Base-by-base conservation (phyloP, 768 basidiomycete genomes). In the Suillus lakei region DNA sequence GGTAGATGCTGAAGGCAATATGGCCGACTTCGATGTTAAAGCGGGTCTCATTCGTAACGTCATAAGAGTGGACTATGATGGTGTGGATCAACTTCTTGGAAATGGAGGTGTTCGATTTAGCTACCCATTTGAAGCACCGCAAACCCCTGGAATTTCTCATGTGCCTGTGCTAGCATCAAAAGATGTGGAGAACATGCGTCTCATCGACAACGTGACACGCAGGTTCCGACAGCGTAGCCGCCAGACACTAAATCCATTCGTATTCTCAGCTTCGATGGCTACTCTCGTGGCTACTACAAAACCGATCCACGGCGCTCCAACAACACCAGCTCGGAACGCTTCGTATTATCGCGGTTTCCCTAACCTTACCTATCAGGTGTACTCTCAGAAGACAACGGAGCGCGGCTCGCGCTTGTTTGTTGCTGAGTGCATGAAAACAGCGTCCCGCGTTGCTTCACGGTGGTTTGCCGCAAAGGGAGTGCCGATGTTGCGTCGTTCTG, bases 381-480 rank as follows among this genome's bases (percentile, higher is more conserved):
- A 48, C 0, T 62, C 71, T 3, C 54, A 66, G 21, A 68, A 69
- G 9, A 67, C 69, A 18, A 4, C 61, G 4, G 80, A 80, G 21
- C 41, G 48, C 2, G 87, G 88, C 30, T 68, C 91, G 21, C 84
- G 85, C 48, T 69, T 74, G 55, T 71, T 94, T 61, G 88, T 99
- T 13, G 81, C 89, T 0, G 95, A 98, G 76, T 81, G 84, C 70
- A 96, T 96, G 90, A 91, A 95, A 71, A 72, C 90, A 21, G 95
- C 93, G 0, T 89, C 88, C 56, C 87, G 90, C 2, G 81, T 89
- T 0, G 90, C 91, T 1, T 96, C 95, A 32, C 81, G 79, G 46
- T 95, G 93, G 79, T 86, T 86, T 63, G 66, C 73, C 23, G 89
- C 91, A 12, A 82, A 80, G 18, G 79, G 79, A 5, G 66, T 97